Evolutionary conservation across 2,329 filamentous ascomycete genomes (phyloP).

Genomic region (Lachnellula cervina): DNA sequence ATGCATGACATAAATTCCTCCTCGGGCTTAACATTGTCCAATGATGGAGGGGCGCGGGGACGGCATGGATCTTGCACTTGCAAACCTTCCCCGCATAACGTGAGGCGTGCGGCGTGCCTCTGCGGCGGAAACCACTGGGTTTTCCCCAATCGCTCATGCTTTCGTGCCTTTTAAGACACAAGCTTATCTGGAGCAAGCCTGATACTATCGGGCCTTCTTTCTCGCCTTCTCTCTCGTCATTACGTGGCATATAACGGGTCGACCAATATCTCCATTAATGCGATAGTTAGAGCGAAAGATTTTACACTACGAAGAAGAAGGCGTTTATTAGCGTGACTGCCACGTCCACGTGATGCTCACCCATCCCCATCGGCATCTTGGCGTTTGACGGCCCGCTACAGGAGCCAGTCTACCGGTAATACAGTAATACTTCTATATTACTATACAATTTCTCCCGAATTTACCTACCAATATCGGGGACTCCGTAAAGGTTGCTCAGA

Average conservation of each 20-base stretch:
- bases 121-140: not conserved
- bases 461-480: no score
- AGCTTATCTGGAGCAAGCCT: not conserved
- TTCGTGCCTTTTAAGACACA: not conserved
- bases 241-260: constrained; percentile 24
- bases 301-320: not conserved
- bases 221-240: not conserved
- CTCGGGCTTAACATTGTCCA: not conserved
- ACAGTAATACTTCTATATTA: no score
- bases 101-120: not conserved
- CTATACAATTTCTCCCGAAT: no score
- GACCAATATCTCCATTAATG: not conserved
- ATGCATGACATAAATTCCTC: not conserved
- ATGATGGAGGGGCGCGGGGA: not conserved
- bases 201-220: not conserved
- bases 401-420: no score
- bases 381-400: not conserved
- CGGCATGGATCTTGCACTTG: not conserved
- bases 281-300: not conserved
- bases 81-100: not conserved
- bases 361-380: not conserved
- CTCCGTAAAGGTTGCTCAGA: no score
- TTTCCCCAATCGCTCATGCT: not conserved
- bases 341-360: not conserved
- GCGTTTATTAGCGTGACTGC: not conserved